A percentile compares a stretch with the other conserved stretches of the same genome.
These are phyloP conservation scores for Ulota crispa DNA, from an alignment of 225 moss, liverwort and hornwort species.

Conservation along the genomic window DNA sequence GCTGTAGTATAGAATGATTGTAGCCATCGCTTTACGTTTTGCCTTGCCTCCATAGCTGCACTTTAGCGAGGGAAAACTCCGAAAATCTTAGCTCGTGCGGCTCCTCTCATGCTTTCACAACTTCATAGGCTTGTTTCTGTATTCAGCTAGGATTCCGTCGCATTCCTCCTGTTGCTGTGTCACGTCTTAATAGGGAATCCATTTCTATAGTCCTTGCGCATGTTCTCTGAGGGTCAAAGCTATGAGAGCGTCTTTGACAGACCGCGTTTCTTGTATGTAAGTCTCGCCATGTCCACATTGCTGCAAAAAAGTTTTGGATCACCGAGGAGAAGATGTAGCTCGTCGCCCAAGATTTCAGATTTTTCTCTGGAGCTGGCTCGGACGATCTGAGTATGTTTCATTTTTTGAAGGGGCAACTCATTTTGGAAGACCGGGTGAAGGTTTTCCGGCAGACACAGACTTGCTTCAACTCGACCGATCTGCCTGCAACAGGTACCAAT, in stretches of 20 bases:
- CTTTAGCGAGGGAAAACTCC: not conserved
- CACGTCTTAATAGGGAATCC: not conserved
- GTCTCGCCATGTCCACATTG: not conserved
- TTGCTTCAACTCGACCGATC: not conserved
- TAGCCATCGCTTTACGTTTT: not conserved
- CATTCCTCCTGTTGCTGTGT: slow-evolving; percentile 15
- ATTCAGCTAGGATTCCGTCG: not conserved
- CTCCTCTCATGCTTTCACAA: not conserved
- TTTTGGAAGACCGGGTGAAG: not conserved
- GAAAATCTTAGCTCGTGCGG: not conserved
- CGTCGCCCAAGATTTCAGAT: not conserved
- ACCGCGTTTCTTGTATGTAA: not conserved
- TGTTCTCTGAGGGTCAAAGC: not conserved
- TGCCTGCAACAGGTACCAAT: not conserved
- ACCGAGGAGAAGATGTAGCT: not conserved
- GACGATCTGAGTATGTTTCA: not conserved
- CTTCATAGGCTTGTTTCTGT: not conserved
- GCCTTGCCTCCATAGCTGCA: slow-evolving; percentile 16
- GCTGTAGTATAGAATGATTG: slow-evolving; percentile 14
- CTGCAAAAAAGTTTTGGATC: not conserved
- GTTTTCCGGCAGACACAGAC: not conserved
- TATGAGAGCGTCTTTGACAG: not conserved
- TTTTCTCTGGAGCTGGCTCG: not conserved
- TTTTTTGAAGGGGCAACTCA: not conserved
- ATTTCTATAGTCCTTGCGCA: slow-evolving; percentile 9